Evolutionary conservation across 139 green algal species (phyloP).

Genomic region (Chara braunii): DNA sequence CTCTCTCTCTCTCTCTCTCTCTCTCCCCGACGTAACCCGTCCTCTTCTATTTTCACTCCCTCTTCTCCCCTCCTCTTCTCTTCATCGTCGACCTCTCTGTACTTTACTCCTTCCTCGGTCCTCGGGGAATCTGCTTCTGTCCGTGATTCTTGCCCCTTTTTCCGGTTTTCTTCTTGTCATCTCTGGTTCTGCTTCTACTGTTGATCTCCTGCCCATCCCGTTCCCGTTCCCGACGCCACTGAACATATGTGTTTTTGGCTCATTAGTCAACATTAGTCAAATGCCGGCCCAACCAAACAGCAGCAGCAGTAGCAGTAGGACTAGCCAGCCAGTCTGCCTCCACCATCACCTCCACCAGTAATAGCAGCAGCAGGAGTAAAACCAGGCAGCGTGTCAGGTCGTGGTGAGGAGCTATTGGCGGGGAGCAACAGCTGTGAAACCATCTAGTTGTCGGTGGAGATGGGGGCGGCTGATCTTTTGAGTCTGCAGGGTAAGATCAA

Average conservation of each 20-base stretch:
- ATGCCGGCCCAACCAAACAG: background rate
- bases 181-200: background rate
- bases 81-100: background rate
- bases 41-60: background rate
- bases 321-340: background rate
- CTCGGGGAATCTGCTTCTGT: too few relatives aligned
- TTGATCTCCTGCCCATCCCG: background rate
- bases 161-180: background rate
- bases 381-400: background rate
- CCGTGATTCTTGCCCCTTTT: too few relatives aligned
- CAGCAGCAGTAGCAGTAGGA: background rate
- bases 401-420: background rate
- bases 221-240: background rate
- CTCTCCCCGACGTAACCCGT: background rate
- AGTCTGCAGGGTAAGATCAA: conserved; percentile 75
- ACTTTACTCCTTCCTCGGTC: too few relatives aligned
- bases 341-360: background rate
- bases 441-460: conserved; percentile 1
- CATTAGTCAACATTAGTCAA: background rate
- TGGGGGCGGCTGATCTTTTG: conserved; percentile 14
- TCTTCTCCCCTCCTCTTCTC: background rate
- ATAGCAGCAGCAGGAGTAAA: background rate
- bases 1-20: background rate
- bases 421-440: background rate
- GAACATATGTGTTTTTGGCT: background rate